A percentile compares a stretch with the other conserved stretches of the same genome.
Evolutionary conservation across 1,284 basidiomycete genomes (phyloP).

Genomic region (Agroathelia rolfsii): DNA sequence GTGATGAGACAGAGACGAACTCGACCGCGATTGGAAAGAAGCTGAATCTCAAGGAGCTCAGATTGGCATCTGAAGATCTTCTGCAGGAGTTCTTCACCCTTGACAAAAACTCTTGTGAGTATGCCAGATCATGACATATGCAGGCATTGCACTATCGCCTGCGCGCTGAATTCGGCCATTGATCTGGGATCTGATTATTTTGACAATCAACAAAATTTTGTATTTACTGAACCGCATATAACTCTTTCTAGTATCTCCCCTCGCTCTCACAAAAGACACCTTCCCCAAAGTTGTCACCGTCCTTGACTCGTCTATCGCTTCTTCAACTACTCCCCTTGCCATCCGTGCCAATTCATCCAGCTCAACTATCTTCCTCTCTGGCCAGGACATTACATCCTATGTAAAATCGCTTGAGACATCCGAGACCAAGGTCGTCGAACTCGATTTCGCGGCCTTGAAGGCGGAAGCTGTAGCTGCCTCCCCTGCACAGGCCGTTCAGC

Average conservation of each 20-base stretch:
- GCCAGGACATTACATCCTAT: conserved; percentile 66
- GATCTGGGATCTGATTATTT: not conserved
- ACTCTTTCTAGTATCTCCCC: conserved; percentile 55
- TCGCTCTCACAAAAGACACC: conserved; percentile 59
- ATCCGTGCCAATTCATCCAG: conserved; percentile 67
- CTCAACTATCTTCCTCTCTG: conserved; percentile 67
- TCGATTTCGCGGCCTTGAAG: conserved; percentile 67
- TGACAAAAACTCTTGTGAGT: conserved; percentile 81
- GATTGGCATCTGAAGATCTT: conserved; percentile 83
- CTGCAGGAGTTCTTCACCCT: conserved; percentile 78
- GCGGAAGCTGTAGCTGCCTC: conserved; percentile 29
- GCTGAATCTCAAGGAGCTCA: conserved; percentile 82
- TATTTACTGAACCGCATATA: conserved; percentile 8
- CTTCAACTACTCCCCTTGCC: conserved; percentile 56
- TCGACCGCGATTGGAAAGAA: conserved; percentile 72
- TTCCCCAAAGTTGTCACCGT: conserved; percentile 74
- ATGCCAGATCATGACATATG: conserved; percentile 2
- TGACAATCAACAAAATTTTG: conserved; percentile 1
- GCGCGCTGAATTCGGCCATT: conserved; percentile 1
- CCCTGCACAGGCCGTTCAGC: conserved; percentile 24
- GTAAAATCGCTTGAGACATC: conserved; percentile 61
- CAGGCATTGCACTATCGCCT: too few relatives aligned
- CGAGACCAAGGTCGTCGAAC: conserved; percentile 51
- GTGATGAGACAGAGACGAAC: conserved; percentile 74
- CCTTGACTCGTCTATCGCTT: conserved; percentile 68